Evolutionary conservation across 805 yeast genomes (phyloP).

Genomic region (Metschnikowia santaceciliae): DNA sequence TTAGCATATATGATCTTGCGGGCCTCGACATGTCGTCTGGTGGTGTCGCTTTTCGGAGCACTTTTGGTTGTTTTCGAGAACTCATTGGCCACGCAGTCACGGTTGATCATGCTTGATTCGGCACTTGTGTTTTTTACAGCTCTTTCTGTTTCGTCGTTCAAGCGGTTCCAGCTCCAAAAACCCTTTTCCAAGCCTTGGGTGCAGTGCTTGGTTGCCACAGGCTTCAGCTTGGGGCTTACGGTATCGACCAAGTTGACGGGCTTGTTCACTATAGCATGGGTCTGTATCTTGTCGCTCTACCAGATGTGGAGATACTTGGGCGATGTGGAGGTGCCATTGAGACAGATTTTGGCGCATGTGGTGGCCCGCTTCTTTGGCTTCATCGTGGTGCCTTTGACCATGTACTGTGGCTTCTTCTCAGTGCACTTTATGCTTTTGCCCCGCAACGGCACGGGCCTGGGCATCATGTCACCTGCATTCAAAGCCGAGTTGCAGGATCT

Average conservation of each 20-base stretch:
- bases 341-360: constrained; percentile 38
- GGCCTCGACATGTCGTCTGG: constrained; percentile 49
- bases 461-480: constrained; percentile 63
- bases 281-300: constrained; percentile 42
- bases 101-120: constrained; percentile 43
- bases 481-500: constrained; percentile 52
- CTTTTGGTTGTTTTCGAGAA: constrained; percentile 57
- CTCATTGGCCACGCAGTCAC: constrained; percentile 58
- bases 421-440: constrained; percentile 51
- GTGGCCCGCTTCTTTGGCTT: constrained; percentile 38
- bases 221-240: constrained; percentile 50
- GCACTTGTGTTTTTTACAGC: constrained; percentile 44
- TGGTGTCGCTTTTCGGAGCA: constrained; percentile 49
- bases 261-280: constrained; percentile 61
- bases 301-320: constrained; percentile 69
- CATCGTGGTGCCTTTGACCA: constrained; percentile 49
- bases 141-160: constrained; percentile 49
- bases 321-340: constrained; percentile 50
- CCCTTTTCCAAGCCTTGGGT: constrained; percentile 53
- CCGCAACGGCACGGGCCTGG: constrained; percentile 54
- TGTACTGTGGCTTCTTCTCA: constrained; percentile 56
- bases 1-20: constrained; percentile 55
- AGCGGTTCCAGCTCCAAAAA: constrained; percentile 41
- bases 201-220: constrained; percentile 44
- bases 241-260: constrained; percentile 72